Conservation (phyloP, 108 stramenopile genomes). For the Conticribra guillardii region DNA sequence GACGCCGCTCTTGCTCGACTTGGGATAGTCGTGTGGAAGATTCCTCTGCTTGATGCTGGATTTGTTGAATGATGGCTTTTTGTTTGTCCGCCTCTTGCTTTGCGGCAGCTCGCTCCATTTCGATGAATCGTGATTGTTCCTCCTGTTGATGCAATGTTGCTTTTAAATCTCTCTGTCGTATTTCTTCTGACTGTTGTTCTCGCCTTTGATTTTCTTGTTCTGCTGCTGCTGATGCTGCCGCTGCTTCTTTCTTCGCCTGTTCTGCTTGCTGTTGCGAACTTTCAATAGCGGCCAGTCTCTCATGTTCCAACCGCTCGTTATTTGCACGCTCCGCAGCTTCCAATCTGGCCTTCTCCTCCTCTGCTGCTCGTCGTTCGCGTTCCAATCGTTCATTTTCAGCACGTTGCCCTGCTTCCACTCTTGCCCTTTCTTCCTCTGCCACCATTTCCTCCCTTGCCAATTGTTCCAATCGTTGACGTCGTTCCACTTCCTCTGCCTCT, state of each 20-base stretch:
- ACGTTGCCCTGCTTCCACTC: neutral
- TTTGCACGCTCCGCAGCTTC: neutral
- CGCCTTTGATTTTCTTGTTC: constrained; percentile 46
- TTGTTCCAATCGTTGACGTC: constrained; percentile 1
- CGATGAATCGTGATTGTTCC: neutral
- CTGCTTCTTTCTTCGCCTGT: neutral
- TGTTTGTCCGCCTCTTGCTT: constrained; percentile 4
- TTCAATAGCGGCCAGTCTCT: neutral
- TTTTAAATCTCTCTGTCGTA: constrained; percentile 23
- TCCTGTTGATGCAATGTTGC: neutral
- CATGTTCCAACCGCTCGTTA: neutral
- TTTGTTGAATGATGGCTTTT: constrained; percentile 7
- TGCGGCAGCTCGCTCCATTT: neutral
- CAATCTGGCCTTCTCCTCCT: neutral
- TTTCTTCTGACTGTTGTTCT: constrained; percentile 53
- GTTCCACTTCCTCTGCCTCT: constrained; percentile 3
- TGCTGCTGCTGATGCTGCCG: constrained; percentile 2
- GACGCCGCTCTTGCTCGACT: constrained; percentile 23
- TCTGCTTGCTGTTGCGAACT: neutral
- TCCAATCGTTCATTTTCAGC: constrained; percentile 7
- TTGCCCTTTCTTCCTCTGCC: constrained; percentile 21
- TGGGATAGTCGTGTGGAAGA: constrained; percentile 11
- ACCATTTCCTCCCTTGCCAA: constrained; percentile 1
- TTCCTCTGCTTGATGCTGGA: constrained; percentile 16
- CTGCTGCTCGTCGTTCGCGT: neutral